phyloP scores from a whole-genome alignment of 2,329 filamentous ascomycete genomes.

The Penicillium capsulatum region DNA sequence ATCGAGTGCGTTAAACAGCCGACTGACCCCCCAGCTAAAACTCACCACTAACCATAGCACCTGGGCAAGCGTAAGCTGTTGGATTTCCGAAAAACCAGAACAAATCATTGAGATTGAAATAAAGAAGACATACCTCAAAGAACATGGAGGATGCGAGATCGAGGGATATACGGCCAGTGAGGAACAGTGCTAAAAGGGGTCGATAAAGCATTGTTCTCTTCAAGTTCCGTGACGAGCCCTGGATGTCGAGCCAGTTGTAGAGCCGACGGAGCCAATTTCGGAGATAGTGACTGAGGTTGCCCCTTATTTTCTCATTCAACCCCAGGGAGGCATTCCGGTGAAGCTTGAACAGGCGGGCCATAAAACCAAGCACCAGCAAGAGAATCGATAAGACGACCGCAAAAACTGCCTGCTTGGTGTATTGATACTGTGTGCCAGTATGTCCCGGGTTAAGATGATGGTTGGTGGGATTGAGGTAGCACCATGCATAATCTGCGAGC shows the following conservation, averaged over 20 bases:
- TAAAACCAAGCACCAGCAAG: background rate
- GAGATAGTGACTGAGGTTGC: background rate
- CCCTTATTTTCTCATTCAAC: background rate
- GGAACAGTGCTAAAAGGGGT: background rate
- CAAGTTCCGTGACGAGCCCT: background rate
- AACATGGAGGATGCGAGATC: conserved; percentile 2
- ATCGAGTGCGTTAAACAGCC: background rate
- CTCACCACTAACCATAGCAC: background rate
- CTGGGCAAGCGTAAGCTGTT: background rate
- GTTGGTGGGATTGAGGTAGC: background rate
- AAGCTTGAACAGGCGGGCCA: background rate
- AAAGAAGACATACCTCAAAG: conserved; percentile 2
- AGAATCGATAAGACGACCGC: background rate
- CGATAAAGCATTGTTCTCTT: background rate
- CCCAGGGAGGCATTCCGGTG: background rate
- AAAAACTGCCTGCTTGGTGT: background rate
- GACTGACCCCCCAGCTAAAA: background rate
- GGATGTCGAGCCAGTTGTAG: background rate
- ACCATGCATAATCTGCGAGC: background rate
- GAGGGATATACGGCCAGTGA: background rate
- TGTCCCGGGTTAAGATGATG: background rate
- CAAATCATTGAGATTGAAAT: background rate
- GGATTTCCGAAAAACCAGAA: background rate
- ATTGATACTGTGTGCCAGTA: background rate
- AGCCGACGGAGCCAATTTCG: background rate